Evolutionary conservation across 2,329 filamentous ascomycete genomes (phyloP), one percentile per base, ranked within the genome.

Genomic region (Aspergillus tamarii): DNA sequence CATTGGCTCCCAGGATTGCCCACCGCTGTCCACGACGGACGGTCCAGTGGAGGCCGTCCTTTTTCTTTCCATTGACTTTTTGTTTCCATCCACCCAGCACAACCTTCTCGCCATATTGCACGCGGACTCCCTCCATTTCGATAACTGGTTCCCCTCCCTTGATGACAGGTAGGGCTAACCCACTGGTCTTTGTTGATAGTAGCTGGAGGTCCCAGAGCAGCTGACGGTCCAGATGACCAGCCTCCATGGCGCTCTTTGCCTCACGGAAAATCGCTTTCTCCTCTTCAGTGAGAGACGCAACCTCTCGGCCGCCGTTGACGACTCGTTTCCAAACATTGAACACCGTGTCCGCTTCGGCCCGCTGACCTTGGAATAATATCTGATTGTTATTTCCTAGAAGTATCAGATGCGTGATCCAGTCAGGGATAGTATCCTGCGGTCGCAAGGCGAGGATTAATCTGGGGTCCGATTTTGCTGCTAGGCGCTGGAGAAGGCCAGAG

Each of bases 1-100:
- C 95, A 71, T 99, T 98, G 36, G 94, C 91, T 0, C 95, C 95
- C 73, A 99, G 95, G 21, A 98, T 87, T 3, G 92, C 94, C 91
- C 93, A 97, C 66, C 94, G 88, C 75, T 97, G 89, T 28, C 94
- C 94, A 58, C 90, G 87, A 45, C 88, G 87, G 28, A 98, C 89
- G 0, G 86, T 91, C 93, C 95, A 97, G 73, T 90, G 85, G 7
- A 98, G 82, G 0, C 94, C 94, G 1, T 85, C 76, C 63, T 82
- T 80, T 21, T 78, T 68, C 54, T 81, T 70, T 0, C 85, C 85
- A 4, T 85, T 70, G 14, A 84, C 74, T 1, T 83, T 72, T 76
- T 92, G 87, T 16, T 82, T 81, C 93, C 93, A 97, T 74, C 91
- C 89, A 4, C 94, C 94, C 0, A 99, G 84, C 0, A 91, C 92